phyloP scores from a whole-genome alignment of 2,329 filamentous ascomycete genomes.

The Cladosporium sp. region DNA sequence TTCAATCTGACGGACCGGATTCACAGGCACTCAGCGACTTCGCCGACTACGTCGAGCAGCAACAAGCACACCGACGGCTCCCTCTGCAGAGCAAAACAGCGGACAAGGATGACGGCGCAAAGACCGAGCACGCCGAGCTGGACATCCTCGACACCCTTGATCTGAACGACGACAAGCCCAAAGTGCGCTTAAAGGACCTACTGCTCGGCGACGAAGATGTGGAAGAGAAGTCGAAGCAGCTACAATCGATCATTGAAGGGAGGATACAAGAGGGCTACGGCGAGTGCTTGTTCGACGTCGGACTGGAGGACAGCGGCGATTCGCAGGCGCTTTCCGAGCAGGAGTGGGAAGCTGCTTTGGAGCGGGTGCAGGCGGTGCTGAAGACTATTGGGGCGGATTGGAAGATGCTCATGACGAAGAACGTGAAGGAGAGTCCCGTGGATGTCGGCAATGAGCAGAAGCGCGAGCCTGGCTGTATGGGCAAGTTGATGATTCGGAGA shows the following conservation, averaged over 20 bases:
- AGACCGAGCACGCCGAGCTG: conserved; percentile 73
- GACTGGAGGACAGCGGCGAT: conserved; percentile 85
- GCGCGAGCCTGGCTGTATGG: conserved; percentile 71
- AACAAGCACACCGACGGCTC: conserved; percentile 66
- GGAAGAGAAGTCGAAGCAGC: conserved; percentile 51
- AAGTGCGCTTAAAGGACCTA: conserved; percentile 69
- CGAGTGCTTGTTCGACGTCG: conserved; percentile 87
- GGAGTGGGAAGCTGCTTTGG: conserved; percentile 71
- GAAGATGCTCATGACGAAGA: conserved; percentile 81
- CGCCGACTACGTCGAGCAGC: conserved; percentile 93
- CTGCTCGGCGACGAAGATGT: conserved; percentile 58
- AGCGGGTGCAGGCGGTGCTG: conserved; percentile 62
- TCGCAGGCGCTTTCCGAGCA: conserved; percentile 70
- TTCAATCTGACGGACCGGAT: background rate
- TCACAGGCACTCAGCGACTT: conserved; percentile 82
- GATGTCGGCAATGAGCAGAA: conserved; percentile 61
- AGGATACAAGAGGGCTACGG: conserved; percentile 79
- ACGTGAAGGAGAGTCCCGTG: conserved; percentile 67
- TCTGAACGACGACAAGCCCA: conserved; percentile 65
- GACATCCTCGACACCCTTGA: conserved; percentile 80
- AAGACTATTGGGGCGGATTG: conserved; percentile 67
- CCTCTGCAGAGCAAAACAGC: conserved; percentile 23
- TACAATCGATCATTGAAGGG: conserved; percentile 62
- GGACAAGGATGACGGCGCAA: conserved; percentile 46
- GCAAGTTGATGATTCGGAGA: conserved; percentile 82